Evolutionary conservation across 805 yeast genomes (phyloP).

Genomic region (Candida krabiensis): DNA sequence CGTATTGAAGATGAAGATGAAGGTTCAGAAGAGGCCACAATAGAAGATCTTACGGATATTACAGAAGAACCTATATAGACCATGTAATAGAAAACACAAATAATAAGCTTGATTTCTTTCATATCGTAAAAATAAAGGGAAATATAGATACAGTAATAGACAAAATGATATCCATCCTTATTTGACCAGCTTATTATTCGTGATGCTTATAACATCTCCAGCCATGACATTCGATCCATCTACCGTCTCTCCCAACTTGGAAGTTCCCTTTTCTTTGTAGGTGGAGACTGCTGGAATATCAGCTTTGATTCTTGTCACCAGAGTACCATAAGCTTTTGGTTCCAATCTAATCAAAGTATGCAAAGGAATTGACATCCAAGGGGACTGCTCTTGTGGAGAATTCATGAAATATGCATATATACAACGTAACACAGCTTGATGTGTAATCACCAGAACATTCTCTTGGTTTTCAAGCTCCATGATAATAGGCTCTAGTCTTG

Average conservation of each 20-base stretch:
- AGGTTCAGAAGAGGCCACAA: too few relatives aligned
- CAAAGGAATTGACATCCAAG: constrained; percentile 98
- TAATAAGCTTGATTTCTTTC: too few relatives aligned
- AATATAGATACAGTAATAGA: too few relatives aligned
- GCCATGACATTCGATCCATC: constrained; percentile 40
- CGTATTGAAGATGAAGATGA: too few relatives aligned
- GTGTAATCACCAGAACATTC: constrained; percentile 92
- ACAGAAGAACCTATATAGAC: too few relatives aligned
- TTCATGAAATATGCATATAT: constrained; percentile 98
- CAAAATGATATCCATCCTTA: neutral
- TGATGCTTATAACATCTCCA: constrained; percentile 47
- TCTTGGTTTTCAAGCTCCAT: constrained; percentile 99
- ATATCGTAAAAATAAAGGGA: too few relatives aligned
- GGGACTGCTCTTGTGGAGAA: constrained; percentile 94
- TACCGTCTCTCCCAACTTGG: constrained; percentile 54
- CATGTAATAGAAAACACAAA: too few relatives aligned
- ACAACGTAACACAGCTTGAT: constrained; percentile 95
- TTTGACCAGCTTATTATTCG: constrained; percentile 13
- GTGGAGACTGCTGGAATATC: constrained; percentile 98
- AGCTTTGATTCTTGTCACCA: constrained; percentile 88
- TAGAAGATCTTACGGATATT: neutral
- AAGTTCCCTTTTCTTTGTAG: constrained; percentile 91
- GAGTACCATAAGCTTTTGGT: constrained; percentile 90
- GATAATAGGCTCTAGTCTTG: constrained; percentile 92
- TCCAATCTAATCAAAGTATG: constrained; percentile 93